Evolutionary conservation across 331 rosid species (phyloP).

Genomic region (Malus hybrid): DNA sequence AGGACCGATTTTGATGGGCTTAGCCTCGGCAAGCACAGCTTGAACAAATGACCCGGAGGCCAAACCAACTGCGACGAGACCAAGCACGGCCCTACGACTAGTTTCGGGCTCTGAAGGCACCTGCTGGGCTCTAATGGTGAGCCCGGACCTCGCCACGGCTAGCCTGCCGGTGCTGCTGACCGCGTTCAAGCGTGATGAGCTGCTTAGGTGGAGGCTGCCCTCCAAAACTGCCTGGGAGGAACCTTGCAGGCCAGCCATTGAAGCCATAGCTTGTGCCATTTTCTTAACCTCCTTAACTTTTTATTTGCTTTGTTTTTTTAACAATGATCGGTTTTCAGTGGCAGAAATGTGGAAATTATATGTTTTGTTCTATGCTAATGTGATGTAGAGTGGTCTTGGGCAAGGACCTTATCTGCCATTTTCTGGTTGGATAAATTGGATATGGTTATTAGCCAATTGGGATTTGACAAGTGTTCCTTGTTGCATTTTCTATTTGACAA

Average conservation of each 20-base stretch:
- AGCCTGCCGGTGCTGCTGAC: conserved; percentile 29
- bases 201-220: conserved; percentile 58
- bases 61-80: conserved; percentile 78
- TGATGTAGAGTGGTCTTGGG: conserved; percentile 36
- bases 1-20: conserved; percentile 69
- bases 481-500: conserved; percentile 19
- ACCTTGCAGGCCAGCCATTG: conserved; percentile 74
- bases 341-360: conserved; percentile 27
- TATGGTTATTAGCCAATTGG: conserved; percentile 42
- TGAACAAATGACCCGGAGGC: conserved; percentile 79
- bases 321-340: neutral
- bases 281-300: neutral
- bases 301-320: neutral
- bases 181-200: conserved; percentile 53
- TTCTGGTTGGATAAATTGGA: conserved; percentile 68
- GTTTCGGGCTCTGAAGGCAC: conserved; percentile 44
- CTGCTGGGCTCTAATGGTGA: conserved; percentile 58
- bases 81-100: conserved; percentile 64
- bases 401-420: conserved; percentile 56
- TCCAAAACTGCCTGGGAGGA: conserved; percentile 77
- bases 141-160: conserved; percentile 29
- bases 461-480: neutral
- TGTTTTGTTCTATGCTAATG: conserved; percentile 27
- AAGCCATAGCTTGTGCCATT: conserved; percentile 90
- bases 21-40: conserved; percentile 85